Conservation (phyloP, 148 eudicot species). For the Talinum fruticosum region DNA sequence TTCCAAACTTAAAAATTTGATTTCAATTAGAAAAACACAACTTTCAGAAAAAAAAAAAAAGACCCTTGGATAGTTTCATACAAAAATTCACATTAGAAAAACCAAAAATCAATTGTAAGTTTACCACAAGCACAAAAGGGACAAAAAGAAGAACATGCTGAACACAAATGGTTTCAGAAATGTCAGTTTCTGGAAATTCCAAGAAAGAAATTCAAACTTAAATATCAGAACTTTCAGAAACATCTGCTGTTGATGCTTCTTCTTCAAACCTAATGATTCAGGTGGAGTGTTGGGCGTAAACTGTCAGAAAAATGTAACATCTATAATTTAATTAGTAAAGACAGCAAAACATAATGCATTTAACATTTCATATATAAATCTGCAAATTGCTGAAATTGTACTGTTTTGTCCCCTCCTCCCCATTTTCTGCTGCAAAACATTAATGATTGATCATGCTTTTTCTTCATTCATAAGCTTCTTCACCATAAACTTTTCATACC, state of each 20-base stretch:
- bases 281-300: background rate
- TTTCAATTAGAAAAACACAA: no score
- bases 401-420: background rate
- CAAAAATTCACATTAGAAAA: background rate
- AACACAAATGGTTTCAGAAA: background rate
- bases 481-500: background rate
- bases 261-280: conserved; percentile 1
- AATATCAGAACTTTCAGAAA: background rate
- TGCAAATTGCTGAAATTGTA: background rate
- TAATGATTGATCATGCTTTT: background rate
- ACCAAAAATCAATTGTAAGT: background rate
- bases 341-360: background rate
- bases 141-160: background rate
- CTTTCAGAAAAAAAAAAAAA: no score
- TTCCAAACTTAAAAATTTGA: no score
- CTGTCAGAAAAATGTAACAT: background rate
- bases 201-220: background rate
- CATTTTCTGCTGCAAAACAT: conserved; percentile 9
- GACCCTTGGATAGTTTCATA: background rate
- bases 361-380: background rate
- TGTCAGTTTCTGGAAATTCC: background rate
- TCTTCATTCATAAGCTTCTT: background rate
- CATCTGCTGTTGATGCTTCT: background rate
- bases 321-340: background rate
- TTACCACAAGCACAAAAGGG: background rate